Percentiles rank a stretch among this genome's conserved stretches.
Evolutionary conservation across 2,329 filamentous ascomycete genomes (phyloP).

Genomic region (Onygena corvina): DNA sequence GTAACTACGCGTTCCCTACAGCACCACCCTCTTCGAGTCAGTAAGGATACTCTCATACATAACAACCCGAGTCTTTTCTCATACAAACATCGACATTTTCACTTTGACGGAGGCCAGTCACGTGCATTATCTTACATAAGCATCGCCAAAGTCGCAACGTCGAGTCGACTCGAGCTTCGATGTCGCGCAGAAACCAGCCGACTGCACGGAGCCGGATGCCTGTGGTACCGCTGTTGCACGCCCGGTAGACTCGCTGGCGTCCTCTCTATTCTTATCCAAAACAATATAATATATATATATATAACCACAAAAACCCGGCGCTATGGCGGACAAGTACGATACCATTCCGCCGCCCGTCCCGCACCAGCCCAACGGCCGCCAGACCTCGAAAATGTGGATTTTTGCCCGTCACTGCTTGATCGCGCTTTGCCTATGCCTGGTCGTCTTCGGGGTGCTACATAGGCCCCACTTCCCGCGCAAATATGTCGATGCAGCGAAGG

Average conservation of each 20-base stretch:
- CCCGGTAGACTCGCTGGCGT: background rate
- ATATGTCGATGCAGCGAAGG: conserved; percentile 7
- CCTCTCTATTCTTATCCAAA: background rate
- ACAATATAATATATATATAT: background rate
- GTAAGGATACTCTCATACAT: too few species aligned
- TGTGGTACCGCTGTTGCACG: background rate
- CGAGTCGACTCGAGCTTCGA: background rate
- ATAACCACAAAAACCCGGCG: background rate
- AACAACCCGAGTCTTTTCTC: too few species aligned
- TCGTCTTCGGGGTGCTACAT: conserved; percentile 10
- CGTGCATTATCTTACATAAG: too few species aligned
- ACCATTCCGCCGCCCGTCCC: conserved; percentile 7
- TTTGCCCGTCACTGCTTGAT: conserved; percentile 13
- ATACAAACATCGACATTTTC: too few species aligned
- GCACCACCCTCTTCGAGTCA: too few species aligned
- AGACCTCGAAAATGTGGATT: conserved; percentile 6
- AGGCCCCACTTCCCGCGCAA: conserved; percentile 6
- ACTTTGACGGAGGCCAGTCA: too few species aligned
- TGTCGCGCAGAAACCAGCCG: background rate
- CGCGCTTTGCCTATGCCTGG: conserved; percentile 13
- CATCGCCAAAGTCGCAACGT: too few species aligned
- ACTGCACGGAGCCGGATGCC: too few species aligned
- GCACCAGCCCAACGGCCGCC: conserved; percentile 8
- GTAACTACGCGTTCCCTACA: too few species aligned
- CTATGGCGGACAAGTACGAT: background rate